Evolutionary conservation across 768 basidiomycete species (phyloP), one percentile per base, ranked within the genome.

Genomic region (Lepiota brunneoincarnata): DNA sequence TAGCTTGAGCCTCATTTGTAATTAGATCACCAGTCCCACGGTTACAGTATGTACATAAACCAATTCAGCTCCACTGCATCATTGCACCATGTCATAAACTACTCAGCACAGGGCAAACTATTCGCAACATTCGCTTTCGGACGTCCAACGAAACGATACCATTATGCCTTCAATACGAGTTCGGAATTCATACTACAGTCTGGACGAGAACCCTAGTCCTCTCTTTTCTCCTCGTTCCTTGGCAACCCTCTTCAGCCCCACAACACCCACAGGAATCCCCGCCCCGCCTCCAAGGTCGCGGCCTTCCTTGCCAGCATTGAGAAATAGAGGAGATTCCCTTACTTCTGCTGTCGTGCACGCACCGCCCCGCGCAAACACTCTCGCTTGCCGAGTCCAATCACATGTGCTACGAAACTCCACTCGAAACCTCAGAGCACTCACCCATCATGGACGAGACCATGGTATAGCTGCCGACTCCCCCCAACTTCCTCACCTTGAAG

Each of bases 131-230:
- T 4, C 31, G 7, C 11, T 31, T 31, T 10, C 31, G 31, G 4
- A 31, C 31, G 7, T 31, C 31, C 31, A 6, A 9, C 31, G 6
- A 31, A 31, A 31, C 31, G 11, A 31, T 10, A n/a, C 52, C 23
- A 39, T 37, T 15, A 58, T 58, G 57, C 57, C 57, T 12, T 54
- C 57, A 15, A 54, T 58, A 39, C 47, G 52, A 44, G 34, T 51
- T n/a, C 42, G 52, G 21, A 38, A 24, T 28, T 54, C 48, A 11
- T 43, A 49, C 46, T 49, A 24, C 28, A 50, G 48, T 37, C 45
- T 53, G 18, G 34, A 54, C 26, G 48, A 40, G 38, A 36, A 48
- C 14, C 26, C 42, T 14, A 18, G 12, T 24, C 37, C 36, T 11
- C 49, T 20, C n/a, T 14, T 24, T 21, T 50, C 47, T 11, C 43